A percentile compares a stretch with the other conserved stretches of the same genome.
Evolutionary conservation across 2,329 filamentous ascomycete species (phyloP).

Genomic region (Dendryphion nanum): DNA sequence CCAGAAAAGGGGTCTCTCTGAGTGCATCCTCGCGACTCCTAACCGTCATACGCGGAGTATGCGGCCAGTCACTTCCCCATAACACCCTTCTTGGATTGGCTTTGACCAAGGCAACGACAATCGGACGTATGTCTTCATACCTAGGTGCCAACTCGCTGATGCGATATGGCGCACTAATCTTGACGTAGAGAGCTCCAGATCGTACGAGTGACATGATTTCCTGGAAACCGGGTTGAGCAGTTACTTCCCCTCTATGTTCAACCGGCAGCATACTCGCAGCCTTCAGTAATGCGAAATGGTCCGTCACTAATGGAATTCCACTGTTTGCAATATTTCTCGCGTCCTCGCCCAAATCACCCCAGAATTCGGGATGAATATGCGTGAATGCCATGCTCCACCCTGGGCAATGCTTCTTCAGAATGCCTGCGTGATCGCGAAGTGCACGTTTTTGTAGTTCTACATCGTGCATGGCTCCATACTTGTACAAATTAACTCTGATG

Average conservation of each 20-base stretch:
- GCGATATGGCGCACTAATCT: conserved; percentile 41
- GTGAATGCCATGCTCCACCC: conserved; percentile 35
- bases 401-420: conserved; percentile 14
- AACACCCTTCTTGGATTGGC: conserved; percentile 33
- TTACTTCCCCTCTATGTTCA: conserved; percentile 18
- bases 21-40: conserved; percentile 34
- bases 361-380: conserved; percentile 31
- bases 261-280: conserved; percentile 30
- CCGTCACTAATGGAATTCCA: conserved; percentile 32
- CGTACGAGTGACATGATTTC: conserved; percentile 31
- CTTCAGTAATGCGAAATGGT: conserved; percentile 41
- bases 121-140: conserved; percentile 30
- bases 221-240: conserved; percentile 27
- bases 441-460: conserved; percentile 34
- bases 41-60: conserved; percentile 40
- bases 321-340: conserved; percentile 17
- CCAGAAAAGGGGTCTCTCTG: conserved; percentile 27
- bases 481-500: conserved; percentile 39
- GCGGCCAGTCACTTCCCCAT: conserved; percentile 44
- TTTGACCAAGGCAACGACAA: conserved; percentile 32
- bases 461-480: conserved; percentile 38
- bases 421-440: conserved; percentile 26
- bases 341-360: conserved; percentile 20
- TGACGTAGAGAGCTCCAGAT: conserved; percentile 35
- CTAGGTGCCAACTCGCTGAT: conserved; percentile 27